A percentile compares a stretch with the other conserved stretches of the same genome.
Evolutionary conservation across 2,329 filamentous ascomycete species (phyloP).

Genomic region (Xylaria sp.): DNA sequence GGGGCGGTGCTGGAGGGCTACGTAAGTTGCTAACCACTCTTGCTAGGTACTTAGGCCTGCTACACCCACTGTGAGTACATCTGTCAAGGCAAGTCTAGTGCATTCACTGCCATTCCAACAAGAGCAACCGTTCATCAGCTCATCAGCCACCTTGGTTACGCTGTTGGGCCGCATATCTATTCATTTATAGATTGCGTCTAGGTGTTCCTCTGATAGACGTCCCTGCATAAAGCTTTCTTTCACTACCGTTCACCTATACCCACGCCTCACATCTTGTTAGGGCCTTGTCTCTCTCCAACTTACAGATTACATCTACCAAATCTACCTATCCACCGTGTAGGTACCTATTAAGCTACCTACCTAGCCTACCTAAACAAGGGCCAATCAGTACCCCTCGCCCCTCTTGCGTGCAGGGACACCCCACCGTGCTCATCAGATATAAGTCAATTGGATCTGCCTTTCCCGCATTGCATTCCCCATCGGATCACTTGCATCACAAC

Average conservation of each 20-base stretch:
- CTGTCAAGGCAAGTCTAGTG: too few relatives aligned
- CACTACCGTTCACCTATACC: background rate
- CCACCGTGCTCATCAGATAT: background rate
- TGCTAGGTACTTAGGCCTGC: background rate
- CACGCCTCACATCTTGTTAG: too few relatives aligned
- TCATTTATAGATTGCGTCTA: background rate
- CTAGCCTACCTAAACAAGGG: background rate
- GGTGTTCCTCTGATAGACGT: background rate
- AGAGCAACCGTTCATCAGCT: too few relatives aligned
- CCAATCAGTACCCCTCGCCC: background rate
- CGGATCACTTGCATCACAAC: background rate
- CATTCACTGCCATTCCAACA: too few relatives aligned
- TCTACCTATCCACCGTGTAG: too few relatives aligned
- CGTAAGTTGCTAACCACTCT: background rate
- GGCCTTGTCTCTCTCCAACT: too few relatives aligned
- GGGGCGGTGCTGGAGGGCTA: background rate
- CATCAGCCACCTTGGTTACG: too few relatives aligned
- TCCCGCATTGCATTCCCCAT: background rate
- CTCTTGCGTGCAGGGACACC: background rate
- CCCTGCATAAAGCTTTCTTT: constrained; percentile 2
- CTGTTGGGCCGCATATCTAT: too few relatives aligned
- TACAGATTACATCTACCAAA: too few relatives aligned
- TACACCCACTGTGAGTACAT: background rate
- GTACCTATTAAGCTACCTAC: too few relatives aligned
- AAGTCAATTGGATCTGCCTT: background rate